Conservation (phyloP, 805 yeast genomes). For the Metschnikowia koreensis region DNA sequence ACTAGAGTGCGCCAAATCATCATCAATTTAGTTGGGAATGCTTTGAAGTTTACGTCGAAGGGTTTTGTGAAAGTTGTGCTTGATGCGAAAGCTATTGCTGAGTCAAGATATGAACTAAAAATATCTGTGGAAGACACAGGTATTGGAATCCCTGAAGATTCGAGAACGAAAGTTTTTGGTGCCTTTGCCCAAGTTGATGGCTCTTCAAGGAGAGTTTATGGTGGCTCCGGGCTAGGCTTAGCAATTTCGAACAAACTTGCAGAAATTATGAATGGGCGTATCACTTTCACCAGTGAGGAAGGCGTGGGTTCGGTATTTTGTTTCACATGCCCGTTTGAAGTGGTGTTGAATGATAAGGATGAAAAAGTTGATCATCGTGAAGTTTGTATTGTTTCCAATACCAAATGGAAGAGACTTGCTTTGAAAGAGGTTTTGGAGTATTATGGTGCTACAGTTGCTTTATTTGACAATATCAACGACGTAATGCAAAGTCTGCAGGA, state of each 20-base stretch:
- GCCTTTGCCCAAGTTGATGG: slow-evolving; percentile 59
- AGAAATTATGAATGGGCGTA: slow-evolving; percentile 48
- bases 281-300: slow-evolving; percentile 45
- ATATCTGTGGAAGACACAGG: slow-evolving; percentile 50
- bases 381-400: slow-evolving; percentile 33
- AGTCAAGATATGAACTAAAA: slow-evolving; percentile 36
- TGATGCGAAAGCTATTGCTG: slow-evolving; percentile 26
- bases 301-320: slow-evolving; percentile 48
- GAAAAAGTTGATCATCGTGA: slow-evolving; percentile 13
- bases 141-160: slow-evolving; percentile 49
- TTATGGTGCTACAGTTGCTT: slow-evolving; percentile 33
- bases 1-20: slow-evolving; percentile 51
- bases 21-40: slow-evolving; percentile 52
- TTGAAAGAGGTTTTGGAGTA: slow-evolving; percentile 32
- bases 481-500: slow-evolving; percentile 11
- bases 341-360: slow-evolving; percentile 21
- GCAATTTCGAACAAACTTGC: slow-evolving; percentile 49
- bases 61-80: slow-evolving; percentile 45
- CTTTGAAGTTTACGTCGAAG: slow-evolving; percentile 47
- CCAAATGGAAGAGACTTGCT: slow-evolving; percentile 30
- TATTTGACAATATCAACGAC: slow-evolving; percentile 18
- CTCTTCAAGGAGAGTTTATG: slow-evolving; percentile 48
- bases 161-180: slow-evolving; percentile 46
- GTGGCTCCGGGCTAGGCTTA: slow-evolving; percentile 53
- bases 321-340: slow-evolving; percentile 35